A percentile compares a stretch with the other conserved stretches of the same genome.
Conservation (phyloP, 306 rosid genomes). For the Malus asiatica region DNA sequence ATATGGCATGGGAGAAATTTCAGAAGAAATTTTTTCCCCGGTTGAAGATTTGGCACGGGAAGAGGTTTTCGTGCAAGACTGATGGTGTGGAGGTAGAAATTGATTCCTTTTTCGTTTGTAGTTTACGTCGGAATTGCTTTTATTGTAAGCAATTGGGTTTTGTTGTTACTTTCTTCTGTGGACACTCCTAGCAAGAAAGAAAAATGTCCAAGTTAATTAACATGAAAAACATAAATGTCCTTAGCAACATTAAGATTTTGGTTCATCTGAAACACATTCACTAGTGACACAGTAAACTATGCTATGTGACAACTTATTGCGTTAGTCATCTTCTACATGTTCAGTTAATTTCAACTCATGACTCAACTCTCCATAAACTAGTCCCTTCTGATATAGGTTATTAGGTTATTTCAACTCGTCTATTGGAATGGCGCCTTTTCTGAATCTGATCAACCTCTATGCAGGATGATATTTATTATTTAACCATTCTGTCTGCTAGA, state of each 20-base stretch:
- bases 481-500: background rate
- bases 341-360: background rate
- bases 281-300: background rate
- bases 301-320: background rate
- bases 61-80: slow-evolving; percentile 65
- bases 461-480: background rate
- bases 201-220: background rate
- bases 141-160: background rate
- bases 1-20: slow-evolving; percentile 68
- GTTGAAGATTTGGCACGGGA: slow-evolving; percentile 68
- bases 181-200: background rate
- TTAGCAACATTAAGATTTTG: background rate
- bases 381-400: background rate
- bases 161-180: background rate
- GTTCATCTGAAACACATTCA: background rate
- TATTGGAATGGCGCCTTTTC: background rate
- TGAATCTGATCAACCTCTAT: background rate
- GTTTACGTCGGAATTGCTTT: background rate
- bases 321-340: background rate
- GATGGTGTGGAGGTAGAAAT: slow-evolving; percentile 81
- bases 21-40: slow-evolving; percentile 57
- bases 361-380: background rate
- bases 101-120: background rate
- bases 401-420: background rate
- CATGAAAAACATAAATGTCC: background rate